phyloP scores from a whole-genome alignment of 164 flowering plant genomes.

The Malania oleifera region DNA sequence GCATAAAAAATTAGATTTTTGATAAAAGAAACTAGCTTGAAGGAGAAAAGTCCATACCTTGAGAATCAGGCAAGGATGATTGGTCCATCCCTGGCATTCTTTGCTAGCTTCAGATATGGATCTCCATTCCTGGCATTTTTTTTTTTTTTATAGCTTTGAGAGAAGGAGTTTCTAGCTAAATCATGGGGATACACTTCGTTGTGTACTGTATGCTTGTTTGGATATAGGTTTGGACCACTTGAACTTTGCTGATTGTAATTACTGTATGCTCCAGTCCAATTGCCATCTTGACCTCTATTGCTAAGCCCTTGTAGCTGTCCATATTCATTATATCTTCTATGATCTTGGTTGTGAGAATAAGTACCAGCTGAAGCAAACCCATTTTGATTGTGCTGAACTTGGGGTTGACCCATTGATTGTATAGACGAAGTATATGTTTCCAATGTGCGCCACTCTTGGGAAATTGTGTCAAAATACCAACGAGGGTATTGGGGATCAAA shows the following conservation, averaged over 20 bases:
- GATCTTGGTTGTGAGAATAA: slow-evolving; percentile 18
- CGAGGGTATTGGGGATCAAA: slow-evolving; percentile 96
- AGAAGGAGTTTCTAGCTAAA: too few relatives aligned
- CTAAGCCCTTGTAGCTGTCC: slow-evolving; percentile 25
- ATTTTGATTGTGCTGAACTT: slow-evolving; percentile 38
- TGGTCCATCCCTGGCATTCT: too few relatives aligned
- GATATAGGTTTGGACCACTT: too few relatives aligned
- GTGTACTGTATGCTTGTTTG: too few relatives aligned
- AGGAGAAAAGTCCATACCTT: too few relatives aligned
- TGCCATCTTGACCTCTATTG: slow-evolving; percentile 23
- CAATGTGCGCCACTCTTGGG: slow-evolving; percentile 67
- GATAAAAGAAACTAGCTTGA: too few relatives aligned
- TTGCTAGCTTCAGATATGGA: too few relatives aligned
- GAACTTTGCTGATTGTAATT: slow-evolving; percentile 30
- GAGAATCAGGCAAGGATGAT: too few relatives aligned
- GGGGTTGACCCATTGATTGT: slow-evolving; percentile 30
- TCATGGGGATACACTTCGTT: too few relatives aligned
- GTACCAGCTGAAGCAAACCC: slow-evolving; percentile 24
- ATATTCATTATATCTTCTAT: slow-evolving; percentile 23
- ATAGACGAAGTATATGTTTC: slow-evolving; percentile 41
- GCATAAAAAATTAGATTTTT: too few relatives aligned
- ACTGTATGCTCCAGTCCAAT: slow-evolving; percentile 35
- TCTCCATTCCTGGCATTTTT: too few relatives aligned
- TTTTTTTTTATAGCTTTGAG: too few relatives aligned
- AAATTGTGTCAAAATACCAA: slow-evolving; percentile 79